A percentile compares a stretch with the other conserved stretches of the same genome.
phyloP scores from a whole-genome alignment of 805 yeast genomes.

The Metschnikowia orientalis region DNA sequence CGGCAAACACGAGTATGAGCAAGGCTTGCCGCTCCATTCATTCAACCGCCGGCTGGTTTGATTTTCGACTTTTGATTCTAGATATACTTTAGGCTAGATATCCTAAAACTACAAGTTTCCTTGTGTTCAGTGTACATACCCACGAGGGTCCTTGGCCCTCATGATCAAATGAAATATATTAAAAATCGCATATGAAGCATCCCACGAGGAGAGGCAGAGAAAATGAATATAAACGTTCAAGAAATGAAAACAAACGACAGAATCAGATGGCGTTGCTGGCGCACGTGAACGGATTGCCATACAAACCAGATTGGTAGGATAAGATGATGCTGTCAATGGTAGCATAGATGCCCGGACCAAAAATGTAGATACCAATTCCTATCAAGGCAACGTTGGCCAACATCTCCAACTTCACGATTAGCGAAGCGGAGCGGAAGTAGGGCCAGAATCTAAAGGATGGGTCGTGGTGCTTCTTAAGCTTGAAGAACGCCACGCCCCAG shows the following conservation, averaged over 20 bases:
- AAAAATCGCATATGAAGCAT: too few species aligned
- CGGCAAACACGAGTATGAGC: neutral
- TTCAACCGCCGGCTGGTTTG: too few species aligned
- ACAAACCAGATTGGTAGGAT: conserved; percentile 45
- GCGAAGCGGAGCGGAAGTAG: conserved; percentile 25
- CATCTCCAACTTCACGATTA: conserved; percentile 34
- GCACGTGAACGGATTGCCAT: conserved; percentile 52
- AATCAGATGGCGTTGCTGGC: conserved; percentile 30
- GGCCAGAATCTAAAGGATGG: conserved; percentile 18
- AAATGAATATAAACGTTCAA: too few species aligned
- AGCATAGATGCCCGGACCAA: conserved; percentile 59
- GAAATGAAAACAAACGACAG: neutral
- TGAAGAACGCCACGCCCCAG: conserved; percentile 57
- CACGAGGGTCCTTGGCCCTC: too few species aligned
- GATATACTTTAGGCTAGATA: too few species aligned
- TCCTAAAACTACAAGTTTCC: too few species aligned
- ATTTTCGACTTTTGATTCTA: too few species aligned
- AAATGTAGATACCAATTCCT: conserved; percentile 46
- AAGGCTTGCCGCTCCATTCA: too few species aligned
- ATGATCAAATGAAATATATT: too few species aligned
- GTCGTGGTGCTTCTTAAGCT: conserved; percentile 29
- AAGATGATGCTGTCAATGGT: conserved; percentile 51
- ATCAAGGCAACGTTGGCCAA: conserved; percentile 36
- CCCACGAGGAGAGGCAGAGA: too few species aligned
- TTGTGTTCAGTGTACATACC: too few species aligned